phyloP scores from a whole-genome alignment of 108 stramenopile genomes.

The Fragilaria radians region DNA sequence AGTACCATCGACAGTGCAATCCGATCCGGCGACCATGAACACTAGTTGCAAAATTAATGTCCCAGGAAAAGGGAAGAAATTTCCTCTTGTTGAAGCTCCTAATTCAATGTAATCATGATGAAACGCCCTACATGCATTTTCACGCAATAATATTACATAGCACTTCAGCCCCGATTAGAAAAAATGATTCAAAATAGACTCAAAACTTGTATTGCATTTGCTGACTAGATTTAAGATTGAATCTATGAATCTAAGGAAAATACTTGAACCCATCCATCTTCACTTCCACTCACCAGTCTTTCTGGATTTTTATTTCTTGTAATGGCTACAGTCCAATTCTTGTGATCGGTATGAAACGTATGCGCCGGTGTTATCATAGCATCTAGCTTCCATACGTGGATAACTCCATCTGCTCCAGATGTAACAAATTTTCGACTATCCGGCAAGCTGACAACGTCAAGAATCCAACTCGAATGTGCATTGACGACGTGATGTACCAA shows the following conservation, averaged over 20 bases:
- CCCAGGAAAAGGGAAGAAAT: neutral
- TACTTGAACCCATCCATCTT: constrained; percentile 25
- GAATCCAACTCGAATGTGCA: constrained; percentile 42
- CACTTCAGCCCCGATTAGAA: no score
- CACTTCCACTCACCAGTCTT: constrained; percentile 25
- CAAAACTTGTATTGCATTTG: neutral
- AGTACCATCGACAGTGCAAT: neutral
- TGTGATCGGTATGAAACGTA: constrained; percentile 27
- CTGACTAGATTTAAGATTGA: constrained; percentile 1
- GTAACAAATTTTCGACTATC: constrained; percentile 38
- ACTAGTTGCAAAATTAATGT: neutral
- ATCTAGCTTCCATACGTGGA: constrained; percentile 34
- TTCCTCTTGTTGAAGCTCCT: neutral
- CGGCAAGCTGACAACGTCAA: constrained; percentile 6
- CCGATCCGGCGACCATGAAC: neutral
- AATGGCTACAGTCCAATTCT: constrained; percentile 13
- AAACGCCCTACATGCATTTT: neutral
- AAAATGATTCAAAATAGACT: no score
- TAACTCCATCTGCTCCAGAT: constrained; percentile 23
- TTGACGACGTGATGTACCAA: constrained; percentile 36
- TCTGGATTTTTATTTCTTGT: constrained; percentile 3
- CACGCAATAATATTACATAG: no score
- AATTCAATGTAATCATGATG: neutral
- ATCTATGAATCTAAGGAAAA: constrained; percentile 21
- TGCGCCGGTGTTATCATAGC: constrained; percentile 24